These are phyloP conservation scores for Pelargonium myrrhifolium DNA, from an alignment of 441 rosid genomes.

Conservation along the genomic window DNA sequence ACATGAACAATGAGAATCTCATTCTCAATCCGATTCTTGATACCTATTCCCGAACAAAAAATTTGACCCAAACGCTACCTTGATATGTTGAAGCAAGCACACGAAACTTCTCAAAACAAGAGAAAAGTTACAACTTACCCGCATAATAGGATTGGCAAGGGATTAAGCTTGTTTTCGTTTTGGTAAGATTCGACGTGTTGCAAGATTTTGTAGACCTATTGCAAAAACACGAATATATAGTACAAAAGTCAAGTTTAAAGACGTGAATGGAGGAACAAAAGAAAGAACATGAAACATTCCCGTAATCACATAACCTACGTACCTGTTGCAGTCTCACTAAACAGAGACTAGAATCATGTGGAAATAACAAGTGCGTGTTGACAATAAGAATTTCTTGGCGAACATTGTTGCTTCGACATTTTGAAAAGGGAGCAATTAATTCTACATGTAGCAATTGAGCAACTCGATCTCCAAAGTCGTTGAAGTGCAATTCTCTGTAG, in stretches of 20 bases:
- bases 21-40: too few species aligned
- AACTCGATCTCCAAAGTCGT: conserved; percentile 78
- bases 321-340: conserved; percentile 72
- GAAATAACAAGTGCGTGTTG: conserved; percentile 82
- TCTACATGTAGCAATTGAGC: conserved; percentile 80
- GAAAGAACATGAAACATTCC: not conserved
- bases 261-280: too few species aligned
- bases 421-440: conserved; percentile 47
- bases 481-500: conserved; percentile 56
- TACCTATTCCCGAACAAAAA: too few species aligned
- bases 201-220: conserved; percentile 72
- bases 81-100: too few species aligned
- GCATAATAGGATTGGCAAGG: conserved; percentile 71
- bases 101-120: too few species aligned
- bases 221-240: not conserved
- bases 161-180: conserved; percentile 61
- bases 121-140: conserved; percentile 37
- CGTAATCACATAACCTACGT: not conserved
- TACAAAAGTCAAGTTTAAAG: not conserved
- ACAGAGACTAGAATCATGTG: conserved; percentile 70
- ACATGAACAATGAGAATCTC: too few species aligned
- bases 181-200: conserved; percentile 71
- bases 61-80: too few species aligned
- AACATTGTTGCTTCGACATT: conserved; percentile 34
- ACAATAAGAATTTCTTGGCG: conserved; percentile 70